phyloP scores from a whole-genome alignment of 495 filamentous ascomycete genomes.

The Hyaloscypha variabilis region DNA sequence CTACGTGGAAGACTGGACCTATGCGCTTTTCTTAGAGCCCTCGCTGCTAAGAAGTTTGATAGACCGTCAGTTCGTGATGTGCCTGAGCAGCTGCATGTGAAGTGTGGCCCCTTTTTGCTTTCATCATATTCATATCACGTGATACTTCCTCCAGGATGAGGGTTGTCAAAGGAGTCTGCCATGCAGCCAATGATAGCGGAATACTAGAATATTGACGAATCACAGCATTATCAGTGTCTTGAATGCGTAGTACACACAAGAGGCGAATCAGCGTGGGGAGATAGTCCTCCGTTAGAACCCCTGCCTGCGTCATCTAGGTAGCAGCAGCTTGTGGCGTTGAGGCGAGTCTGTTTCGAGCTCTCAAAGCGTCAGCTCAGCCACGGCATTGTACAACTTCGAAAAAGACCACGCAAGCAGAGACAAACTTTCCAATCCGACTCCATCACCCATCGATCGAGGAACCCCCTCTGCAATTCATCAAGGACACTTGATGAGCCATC shows the following conservation, averaged over 20 bases:
- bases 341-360: neutral
- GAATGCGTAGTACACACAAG: neutral
- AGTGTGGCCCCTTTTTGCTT: too few species aligned
- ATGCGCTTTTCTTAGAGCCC: too few species aligned
- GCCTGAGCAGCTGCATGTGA: too few species aligned
- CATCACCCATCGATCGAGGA: neutral
- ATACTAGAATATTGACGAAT: too few species aligned
- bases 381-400: neutral
- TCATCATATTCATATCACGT: too few species aligned
- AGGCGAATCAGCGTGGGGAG: neutral
- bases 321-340: constrained; percentile 2
- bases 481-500: constrained; percentile 24
- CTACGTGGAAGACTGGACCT: too few species aligned
- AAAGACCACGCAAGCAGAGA: constrained; percentile 15
- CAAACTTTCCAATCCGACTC: neutral
- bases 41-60: too few species aligned
- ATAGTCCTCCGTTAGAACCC: neutral
- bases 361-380: neutral
- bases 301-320: neutral
- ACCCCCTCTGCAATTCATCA: constrained; percentile 14
- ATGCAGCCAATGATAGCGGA: too few species aligned
- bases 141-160: too few species aligned
- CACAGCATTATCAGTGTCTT: neutral
- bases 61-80: too few species aligned
- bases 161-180: too few species aligned